These are phyloP conservation scores for Rhinocladiella mackenziei DNA, from an alignment of 2,329 filamentous ascomycete species.

Conservation along the genomic window DNA sequence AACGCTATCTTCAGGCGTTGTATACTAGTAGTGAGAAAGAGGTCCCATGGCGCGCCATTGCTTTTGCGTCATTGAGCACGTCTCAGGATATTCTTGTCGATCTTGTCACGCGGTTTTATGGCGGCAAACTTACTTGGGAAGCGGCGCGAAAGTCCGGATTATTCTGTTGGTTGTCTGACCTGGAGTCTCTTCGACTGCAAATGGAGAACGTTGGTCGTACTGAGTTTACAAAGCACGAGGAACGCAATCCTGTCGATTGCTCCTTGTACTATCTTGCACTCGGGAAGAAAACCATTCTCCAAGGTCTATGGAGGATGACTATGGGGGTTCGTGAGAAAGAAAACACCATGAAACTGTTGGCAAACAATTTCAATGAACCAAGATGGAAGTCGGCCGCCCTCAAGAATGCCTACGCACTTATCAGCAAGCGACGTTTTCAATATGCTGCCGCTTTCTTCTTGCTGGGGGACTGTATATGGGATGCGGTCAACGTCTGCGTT, in stretches of 20 bases:
- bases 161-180: conserved; percentile 90
- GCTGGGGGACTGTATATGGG: conserved; percentile 75
- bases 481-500: conserved; percentile 80
- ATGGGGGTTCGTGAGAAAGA: conserved; percentile 81
- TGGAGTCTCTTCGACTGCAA: conserved; percentile 66
- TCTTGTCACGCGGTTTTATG: conserved; percentile 74
- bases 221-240: conserved; percentile 78
- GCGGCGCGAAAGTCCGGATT: conserved; percentile 81
- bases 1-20: conserved; percentile 58
- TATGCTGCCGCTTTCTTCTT: conserved; percentile 97
- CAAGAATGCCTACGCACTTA: conserved; percentile 93
- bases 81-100: conserved; percentile 85
- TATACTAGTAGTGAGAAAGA: conserved; percentile 69
- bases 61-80: conserved; percentile 63
- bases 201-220: conserved; percentile 90
- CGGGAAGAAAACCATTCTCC: conserved; percentile 81
- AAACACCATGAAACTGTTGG: conserved; percentile 71
- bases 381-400: conserved; percentile 85
- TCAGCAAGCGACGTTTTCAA: conserved; percentile 86
- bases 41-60: conserved; percentile 67
- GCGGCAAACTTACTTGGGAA: conserved; percentile 76
- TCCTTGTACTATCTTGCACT: conserved; percentile 88
- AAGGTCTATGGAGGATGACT: conserved; percentile 93
- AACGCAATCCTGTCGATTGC: conserved; percentile 87
- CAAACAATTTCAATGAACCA: conserved; percentile 84